Base-by-base conservation (phyloP, 202 grass and related monocot genomes). In the Alloteropsis angusta region DNA sequence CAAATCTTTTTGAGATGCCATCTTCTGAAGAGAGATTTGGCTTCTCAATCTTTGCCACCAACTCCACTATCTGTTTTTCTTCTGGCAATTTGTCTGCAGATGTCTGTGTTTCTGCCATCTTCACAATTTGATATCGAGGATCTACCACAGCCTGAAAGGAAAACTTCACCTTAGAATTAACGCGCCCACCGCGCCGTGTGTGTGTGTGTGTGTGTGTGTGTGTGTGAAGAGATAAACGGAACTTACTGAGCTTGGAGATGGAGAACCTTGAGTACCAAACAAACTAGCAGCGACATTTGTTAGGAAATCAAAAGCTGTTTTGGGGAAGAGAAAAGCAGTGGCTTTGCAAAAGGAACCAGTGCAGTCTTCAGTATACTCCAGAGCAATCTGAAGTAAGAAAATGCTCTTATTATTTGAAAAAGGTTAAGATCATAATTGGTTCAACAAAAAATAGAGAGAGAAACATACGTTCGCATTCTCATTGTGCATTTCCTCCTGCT, bases 281-380 rank as follows among this genome's bases (percentile, higher is more conserved):
- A 93, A 68, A 84, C 77, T 85, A 78, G 79, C 68, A 80, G 87
- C 87, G 55, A 92, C 72, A 84, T 79, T 83, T 72, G 75, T 76
- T 34, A 99, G 84, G 86, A 93, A 99, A 70, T 81, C 80, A 82
- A 89, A 85, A 72, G 84, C 79, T 82, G 80, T 84, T 78, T 79
- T 88, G 52, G 79, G 76, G 49, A 96, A 87, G 46, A 93, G 56
- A 59, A 84, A 70, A 74, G 75, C 75, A 71, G 90, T 79, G 60
- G 68, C 61, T 66, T 89, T 98, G 81, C 71, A 80, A 35, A 88
- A 83, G 70, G 83, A 83, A 60, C 68, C 85, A 16, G 78, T 80
- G 72, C 85, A 87, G 78, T 76, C 78, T 90, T 84, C 85, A 90
- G 73, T 82, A 80, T 56, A 87, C 17, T 92, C 85, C 53, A 77